phyloP scores from a whole-genome alignment of 139 green algal genomes.

The Chlamydomonas schloesseri region DNA sequence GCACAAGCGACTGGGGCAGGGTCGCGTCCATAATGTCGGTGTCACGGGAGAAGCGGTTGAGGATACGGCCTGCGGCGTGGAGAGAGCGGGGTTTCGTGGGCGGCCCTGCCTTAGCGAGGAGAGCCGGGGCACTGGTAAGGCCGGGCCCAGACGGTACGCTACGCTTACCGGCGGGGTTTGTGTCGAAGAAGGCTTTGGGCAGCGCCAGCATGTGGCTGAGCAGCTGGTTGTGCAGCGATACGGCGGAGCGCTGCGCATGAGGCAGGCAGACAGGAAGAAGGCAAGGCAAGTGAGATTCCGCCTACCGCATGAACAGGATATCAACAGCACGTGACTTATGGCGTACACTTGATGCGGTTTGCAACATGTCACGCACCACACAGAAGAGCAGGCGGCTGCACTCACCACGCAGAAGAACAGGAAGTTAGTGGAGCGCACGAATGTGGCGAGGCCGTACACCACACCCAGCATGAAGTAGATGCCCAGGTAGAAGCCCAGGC shows the following conservation, averaged over 20 bases:
- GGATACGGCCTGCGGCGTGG: constrained; percentile 86
- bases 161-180: constrained; percentile 78
- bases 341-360: too few species aligned
- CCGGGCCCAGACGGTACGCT: too few species aligned
- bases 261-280: too few species aligned
- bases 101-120: too few species aligned
- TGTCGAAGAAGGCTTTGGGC: constrained; percentile 95
- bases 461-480: constrained; percentile 76
- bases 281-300: too few species aligned
- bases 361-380: too few species aligned
- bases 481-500: constrained; percentile 74
- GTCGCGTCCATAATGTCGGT: constrained; percentile 85
- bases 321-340: too few species aligned
- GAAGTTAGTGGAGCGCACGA: constrained; percentile 46
- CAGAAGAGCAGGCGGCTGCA: too few species aligned
- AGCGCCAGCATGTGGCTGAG: constrained; percentile 75
- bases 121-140: too few species aligned
- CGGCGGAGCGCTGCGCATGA: constrained; percentile 40
- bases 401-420: constrained; percentile 56
- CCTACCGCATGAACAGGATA: too few species aligned
- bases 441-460: constrained; percentile 62
- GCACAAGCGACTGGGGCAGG: constrained; percentile 44
- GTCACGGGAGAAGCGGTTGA: constrained; percentile 93
- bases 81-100: too few species aligned
- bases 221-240: constrained; percentile 76